Evolutionary conservation across 768 basidiomycete species (phyloP), one percentile per base, ranked within the genome.

Genomic region (Pleurotus sapidus): DNA sequence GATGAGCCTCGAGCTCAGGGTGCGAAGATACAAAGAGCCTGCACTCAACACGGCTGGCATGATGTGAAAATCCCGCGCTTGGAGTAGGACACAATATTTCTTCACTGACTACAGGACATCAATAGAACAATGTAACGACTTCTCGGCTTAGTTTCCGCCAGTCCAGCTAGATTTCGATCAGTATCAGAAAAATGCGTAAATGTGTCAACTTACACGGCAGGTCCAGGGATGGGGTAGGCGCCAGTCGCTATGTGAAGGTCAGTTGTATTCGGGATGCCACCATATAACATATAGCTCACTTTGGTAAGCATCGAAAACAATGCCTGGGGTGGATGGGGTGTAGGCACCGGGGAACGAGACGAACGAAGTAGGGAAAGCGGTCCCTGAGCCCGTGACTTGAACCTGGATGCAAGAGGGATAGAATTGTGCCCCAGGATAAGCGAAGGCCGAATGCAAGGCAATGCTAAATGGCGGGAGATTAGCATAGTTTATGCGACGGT

Each of bases 341-440:
- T 79, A 79, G 8, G 76, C 74, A 25, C 78, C 77, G 25, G 79
- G 80, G 74, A 81, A 81, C 3, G 80, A 74, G 15, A 80, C 79
- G 27, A 81, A 75, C 0, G 73, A 73, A 1, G 74, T 75, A 1
- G 78, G 77, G 9, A 76, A 61, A 1, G 75, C 71, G 3, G 70
- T 76, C 20, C 80, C 79, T 6, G 74, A 73, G 4, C 78, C 80
- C 2, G 77, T 79, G 0, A 78, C 77, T 59, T 76, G 57, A 27
- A 81, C 62, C 60, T 80, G 77, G 23, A 78, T 77, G 62, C 81
- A 79, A 17, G 70, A 72, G 2, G 78, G 79, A 57, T 78, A 80
- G 37, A 77, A 56, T 59, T 80, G 77, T 0, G 68, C 76, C 38
- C 77, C 77, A 25, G 77, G 77, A 59, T 78, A 77, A 0, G 62